These are phyloP conservation scores for Trichoderma semiorbis DNA, from an alignment of 2,329 filamentous ascomycete genomes.

Conservation along the genomic window DNA sequence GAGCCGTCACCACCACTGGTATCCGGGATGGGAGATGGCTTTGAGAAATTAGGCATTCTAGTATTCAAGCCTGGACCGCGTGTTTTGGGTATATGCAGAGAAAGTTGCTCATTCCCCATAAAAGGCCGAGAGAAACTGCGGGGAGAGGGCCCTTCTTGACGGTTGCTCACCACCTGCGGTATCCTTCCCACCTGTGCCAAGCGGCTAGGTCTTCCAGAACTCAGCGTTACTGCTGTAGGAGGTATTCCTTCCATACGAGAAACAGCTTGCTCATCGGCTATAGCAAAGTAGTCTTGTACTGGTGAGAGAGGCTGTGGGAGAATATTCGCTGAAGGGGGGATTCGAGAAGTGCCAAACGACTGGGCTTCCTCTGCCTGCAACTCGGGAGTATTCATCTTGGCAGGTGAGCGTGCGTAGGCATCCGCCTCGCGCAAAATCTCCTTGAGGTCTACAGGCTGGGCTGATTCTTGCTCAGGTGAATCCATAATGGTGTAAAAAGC, in stretches of 20 bases:
- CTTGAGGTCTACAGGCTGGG: conserved; percentile 38
- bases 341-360: background rate
- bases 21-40: conserved; percentile 37
- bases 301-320: background rate
- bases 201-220: conserved; percentile 47
- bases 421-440: conserved; percentile 51
- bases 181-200: conserved; percentile 82
- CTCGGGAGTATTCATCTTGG: background rate
- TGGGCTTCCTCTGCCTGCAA: background rate
- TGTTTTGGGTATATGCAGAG: conserved; percentile 27
- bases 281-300: background rate
- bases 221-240: conserved; percentile 6
- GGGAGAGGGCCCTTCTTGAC: conserved; percentile 63
- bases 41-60: conserved; percentile 46
- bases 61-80: conserved; percentile 41
- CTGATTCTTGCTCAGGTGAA: conserved; percentile 52
- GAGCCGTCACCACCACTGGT: conserved; percentile 35
- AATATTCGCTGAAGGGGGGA: background rate
- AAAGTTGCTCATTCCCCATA: conserved; percentile 46
- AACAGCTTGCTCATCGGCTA: background rate
- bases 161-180: conserved; percentile 71
- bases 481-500: conserved; percentile 63
- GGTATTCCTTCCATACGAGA: background rate
- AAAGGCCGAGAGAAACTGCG: conserved; percentile 88
- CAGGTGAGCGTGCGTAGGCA: conserved; percentile 30